A percentile compares a stretch with the other conserved stretches of the same genome.
Evolutionary conservation across 371 early-diverging fungal genomes (phyloP).

Genomic region (Apophysomyces ossiformis): DNA sequence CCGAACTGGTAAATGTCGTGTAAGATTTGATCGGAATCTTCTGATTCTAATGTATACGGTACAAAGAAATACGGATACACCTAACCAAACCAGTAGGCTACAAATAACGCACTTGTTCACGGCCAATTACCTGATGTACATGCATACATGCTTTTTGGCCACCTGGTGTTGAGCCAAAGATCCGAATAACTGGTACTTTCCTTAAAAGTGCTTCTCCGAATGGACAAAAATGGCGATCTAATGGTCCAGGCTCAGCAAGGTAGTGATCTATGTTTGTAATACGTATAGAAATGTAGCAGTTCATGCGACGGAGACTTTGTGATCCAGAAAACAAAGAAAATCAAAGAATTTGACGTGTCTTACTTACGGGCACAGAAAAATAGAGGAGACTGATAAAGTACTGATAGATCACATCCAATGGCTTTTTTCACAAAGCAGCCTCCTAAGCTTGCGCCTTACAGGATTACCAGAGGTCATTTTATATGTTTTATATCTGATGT

Average conservation of each 20-base stretch:
- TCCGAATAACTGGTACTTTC: constrained; percentile 77
- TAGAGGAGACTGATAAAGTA: too few relatives aligned
- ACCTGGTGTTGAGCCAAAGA: constrained; percentile 77
- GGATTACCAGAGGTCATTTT: too few relatives aligned
- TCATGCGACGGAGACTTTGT: neutral
- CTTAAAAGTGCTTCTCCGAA: constrained; percentile 38
- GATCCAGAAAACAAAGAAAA: too few relatives aligned
- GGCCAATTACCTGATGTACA: constrained; percentile 66
- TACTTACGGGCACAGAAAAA: too few relatives aligned
- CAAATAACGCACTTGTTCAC: neutral
- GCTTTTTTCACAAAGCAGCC: too few relatives aligned
- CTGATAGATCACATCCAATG: too few relatives aligned
- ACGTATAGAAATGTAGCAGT: constrained; percentile 48
- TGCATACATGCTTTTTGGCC: constrained; percentile 84
- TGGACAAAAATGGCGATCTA: constrained; percentile 49
- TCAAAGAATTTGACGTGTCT: too few relatives aligned
- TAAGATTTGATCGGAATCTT: constrained; percentile 33
- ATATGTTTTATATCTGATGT: too few relatives aligned
- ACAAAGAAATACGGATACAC: constrained; percentile 83
- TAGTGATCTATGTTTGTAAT: constrained; percentile 72
- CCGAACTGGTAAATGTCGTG: constrained; percentile 68
- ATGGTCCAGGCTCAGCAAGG: constrained; percentile 59
- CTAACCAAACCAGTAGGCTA: constrained; percentile 29
- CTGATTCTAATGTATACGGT: constrained; percentile 44
- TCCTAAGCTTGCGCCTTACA: too few relatives aligned